Evolutionary conservation across 345 rosid genomes (phyloP).

Genomic region (Murraya paniculata): DNA sequence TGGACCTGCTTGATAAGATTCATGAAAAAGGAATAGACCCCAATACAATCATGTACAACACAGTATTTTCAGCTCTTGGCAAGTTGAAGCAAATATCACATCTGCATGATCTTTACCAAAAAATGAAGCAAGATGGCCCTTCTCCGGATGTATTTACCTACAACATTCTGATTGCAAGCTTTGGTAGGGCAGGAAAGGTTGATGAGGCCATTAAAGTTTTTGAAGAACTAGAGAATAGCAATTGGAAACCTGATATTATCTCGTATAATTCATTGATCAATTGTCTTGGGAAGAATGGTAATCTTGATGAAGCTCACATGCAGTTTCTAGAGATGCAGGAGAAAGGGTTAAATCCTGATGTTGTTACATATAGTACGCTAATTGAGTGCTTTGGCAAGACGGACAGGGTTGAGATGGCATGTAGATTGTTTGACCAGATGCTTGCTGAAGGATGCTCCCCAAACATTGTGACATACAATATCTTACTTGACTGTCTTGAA

Average conservation of each 20-base stretch:
- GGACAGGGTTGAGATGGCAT: constrained; percentile 83
- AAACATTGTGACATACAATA: constrained; percentile 83
- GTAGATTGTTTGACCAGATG: constrained; percentile 82
- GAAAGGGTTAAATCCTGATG: constrained; percentile 82
- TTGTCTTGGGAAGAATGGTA: constrained; percentile 89
- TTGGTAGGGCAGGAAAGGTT: constrained; percentile 71
- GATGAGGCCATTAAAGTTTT: constrained; percentile 64
- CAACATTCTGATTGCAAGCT: constrained; percentile 79
- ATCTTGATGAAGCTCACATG: constrained; percentile 93
- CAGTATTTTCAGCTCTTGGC: constrained; percentile 65
- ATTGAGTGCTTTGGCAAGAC: constrained; percentile 96
- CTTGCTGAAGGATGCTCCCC: constrained; percentile 74
- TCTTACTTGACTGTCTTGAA: constrained; percentile 84
- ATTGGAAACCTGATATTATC: constrained; percentile 65
- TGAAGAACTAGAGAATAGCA: constrained; percentile 78
- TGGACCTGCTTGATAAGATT: constrained; percentile 64
- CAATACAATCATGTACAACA: constrained; percentile 75
- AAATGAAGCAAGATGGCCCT: constrained; percentile 73
- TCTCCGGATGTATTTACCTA: constrained; percentile 73
- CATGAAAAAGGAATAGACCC: constrained; percentile 66
- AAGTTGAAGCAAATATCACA: constrained; percentile 67
- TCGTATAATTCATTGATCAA: constrained; percentile 89
- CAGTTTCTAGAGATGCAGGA: constrained; percentile 90
- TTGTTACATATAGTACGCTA: constrained; percentile 83
- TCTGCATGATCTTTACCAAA: constrained; percentile 69